phyloP scores from a whole-genome alignment of 495 filamentous ascomycete species.

The Podospora pseudocomata region DNA sequence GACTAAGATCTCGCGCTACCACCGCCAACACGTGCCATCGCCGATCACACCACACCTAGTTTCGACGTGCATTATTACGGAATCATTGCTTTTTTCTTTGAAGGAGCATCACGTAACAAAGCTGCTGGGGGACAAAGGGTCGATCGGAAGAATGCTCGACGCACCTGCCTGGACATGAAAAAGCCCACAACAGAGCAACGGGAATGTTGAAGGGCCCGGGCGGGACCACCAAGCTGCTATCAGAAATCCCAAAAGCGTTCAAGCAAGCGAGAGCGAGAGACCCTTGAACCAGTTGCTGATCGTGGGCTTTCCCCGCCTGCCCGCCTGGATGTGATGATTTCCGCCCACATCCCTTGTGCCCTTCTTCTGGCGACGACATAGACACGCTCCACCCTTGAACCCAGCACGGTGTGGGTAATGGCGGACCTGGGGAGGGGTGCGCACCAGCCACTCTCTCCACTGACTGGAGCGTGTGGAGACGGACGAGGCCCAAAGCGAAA shows the following conservation, averaged over 20 bases:
- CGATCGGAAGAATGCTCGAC: too few relatives aligned
- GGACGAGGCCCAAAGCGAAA: constrained; percentile 7
- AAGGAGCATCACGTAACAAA: neutral
- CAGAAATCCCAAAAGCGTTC: constrained; percentile 21
- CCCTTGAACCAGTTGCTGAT: neutral
- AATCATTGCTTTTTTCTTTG: neutral
- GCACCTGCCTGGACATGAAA: neutral
- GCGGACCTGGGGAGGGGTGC: neutral
- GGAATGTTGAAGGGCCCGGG: neutral
- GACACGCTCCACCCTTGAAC: constrained; percentile 9
- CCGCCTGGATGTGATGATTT: constrained; percentile 11
- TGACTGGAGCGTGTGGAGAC: neutral
- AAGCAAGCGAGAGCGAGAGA: constrained; percentile 20
- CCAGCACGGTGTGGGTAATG: neutral
- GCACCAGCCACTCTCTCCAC: constrained; percentile 9
- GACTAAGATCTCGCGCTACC: constrained; percentile 21
- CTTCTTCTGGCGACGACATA: neutral
- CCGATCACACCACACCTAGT: constrained; percentile 10
- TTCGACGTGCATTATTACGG: constrained; percentile 1
- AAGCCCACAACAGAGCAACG: neutral
- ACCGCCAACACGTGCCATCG: constrained; percentile 12
- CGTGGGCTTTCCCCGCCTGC: neutral
- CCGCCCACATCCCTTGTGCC: constrained; percentile 14
- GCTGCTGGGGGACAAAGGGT: too few relatives aligned
- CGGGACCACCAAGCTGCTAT: constrained; percentile 2